Base-by-base conservation (phyloP, 495 filamentous ascomycete genomes). In the Hypoxylon fragiforme region DNA sequence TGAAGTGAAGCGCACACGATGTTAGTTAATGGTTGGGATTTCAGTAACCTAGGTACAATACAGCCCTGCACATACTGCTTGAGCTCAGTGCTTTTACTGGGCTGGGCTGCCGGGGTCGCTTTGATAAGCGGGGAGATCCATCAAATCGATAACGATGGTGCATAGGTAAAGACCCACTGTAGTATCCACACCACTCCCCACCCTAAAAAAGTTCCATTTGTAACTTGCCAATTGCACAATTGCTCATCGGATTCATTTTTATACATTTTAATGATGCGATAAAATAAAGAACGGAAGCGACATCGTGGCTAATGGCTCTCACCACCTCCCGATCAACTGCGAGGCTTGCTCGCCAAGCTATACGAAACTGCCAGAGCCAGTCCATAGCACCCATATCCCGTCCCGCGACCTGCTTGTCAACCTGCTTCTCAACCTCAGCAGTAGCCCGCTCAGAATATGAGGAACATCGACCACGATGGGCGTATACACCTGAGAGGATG, bases 401-500 rank as follows among this genome's bases (percentile, higher is more conserved):
- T 32, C 53, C 58, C 32, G 7, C 48, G 11, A 44, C 21, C 32
- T 60, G 54, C 8, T 62, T 28, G 4, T 28, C 24, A 28, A 28
- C 24, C 24, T 28, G n/a, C n/a, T n/a, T 63, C 42, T 64, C 65
- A 9, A 61, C 63, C 12, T 60, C 65, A 3, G 15, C 54, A 28
- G 26, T 37, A 16, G 53, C 54, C 9, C 38, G 11, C 31, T 54
- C 21, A 43, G 45, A 61, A 39, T 20, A 54, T 28, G 36, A 43
- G 26, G 26, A 52, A 12, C 36, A 56, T 2, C 64, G 55, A 36
- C 91, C 90, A 31, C 82, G 90, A 74, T 97, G 91, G 91, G 76
- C 85, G 13, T 82, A 86, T 66, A 96, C 91, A 11, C 92, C 92
- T 16, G 77, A 82, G 48, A 73, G 75, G 40, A 89, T 92, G 81